phyloP scores from a whole-genome alignment of 345 rosid genomes.

The Angophora floribunda region DNA sequence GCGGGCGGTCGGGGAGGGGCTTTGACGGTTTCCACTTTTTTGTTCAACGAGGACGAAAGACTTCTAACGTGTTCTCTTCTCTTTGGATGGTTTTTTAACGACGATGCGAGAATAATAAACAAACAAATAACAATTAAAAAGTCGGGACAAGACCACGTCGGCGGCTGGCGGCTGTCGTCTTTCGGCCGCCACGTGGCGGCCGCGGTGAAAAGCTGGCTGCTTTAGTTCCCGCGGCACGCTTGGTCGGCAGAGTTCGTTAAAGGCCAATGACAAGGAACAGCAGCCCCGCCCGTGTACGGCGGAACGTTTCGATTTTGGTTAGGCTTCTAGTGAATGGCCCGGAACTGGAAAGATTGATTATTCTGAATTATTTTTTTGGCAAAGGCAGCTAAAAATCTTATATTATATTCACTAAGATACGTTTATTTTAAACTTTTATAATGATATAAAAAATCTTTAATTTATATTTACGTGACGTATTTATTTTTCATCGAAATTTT shows the following conservation, averaged over 20 bases:
- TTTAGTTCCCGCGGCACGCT: neutral
- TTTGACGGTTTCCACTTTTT: neutral
- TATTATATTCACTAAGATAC: no score
- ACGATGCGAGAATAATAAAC: neutral
- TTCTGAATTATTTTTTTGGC: no score
- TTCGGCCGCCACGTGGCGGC: neutral
- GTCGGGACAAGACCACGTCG: neutral
- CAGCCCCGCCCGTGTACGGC: no score
- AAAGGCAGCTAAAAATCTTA: no score
- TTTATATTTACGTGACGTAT: no score
- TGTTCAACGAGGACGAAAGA: neutral
- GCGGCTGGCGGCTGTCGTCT: neutral
- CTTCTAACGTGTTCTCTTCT: neutral
- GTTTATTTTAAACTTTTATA: no score
- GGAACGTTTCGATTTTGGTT: no score
- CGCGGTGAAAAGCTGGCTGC: neutral
- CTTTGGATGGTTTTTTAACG: neutral
- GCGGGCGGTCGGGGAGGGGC: no score
- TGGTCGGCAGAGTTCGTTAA: neutral
- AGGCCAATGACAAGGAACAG: neutral
- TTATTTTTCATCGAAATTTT: rapidly evolving
- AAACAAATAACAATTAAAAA: neutral
- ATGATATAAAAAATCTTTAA: no score
- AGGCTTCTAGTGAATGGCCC: no score
- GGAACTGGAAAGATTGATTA: no score